Base-by-base conservation (phyloP, 208 protist species). In the Tritrichomonas musculus region DNA sequence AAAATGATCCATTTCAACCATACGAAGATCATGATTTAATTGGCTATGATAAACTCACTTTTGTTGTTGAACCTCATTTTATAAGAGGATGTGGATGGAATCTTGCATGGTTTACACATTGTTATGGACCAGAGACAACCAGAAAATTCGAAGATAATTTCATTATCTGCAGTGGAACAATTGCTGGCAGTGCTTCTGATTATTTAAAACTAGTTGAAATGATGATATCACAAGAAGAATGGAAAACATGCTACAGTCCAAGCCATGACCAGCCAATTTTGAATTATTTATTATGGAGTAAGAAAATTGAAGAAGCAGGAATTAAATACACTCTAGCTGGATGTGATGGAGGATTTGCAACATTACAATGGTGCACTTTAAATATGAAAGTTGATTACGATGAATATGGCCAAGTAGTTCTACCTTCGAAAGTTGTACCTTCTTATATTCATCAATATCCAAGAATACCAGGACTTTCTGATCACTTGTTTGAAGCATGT, bases 231-330 rank as follows among this genome's bases (percentile, higher is more conserved):
- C 47, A 44, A 20, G 11, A 0, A 20, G 27, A 88, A 20, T 88
- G 77, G 77, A 8, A 44, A 13, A 53, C 33, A 39, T 88, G 77
- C 47, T 88, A 49, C 17, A 49, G 27, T 53, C 8, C 13, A 1
- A 88, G 77, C 39, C 33, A 33, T 25, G 77, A 88, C 41, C 77
- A 88, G 47, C 77, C 77, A 60, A 88, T 88, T 57, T 57, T 88
- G 27, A 88, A 88, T 30, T 88, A 88, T 36, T 57, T 88, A 39
- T 39, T 88, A 33, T 88, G 77, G 77, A 57, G 47, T 20, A 47
- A 47, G 27, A 53, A 88, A 55, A 27, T 47, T 9, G 44, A 33
- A 9, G 44, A 88, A 50, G 20, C 14, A 27, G 77, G 77, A 27
- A 88, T 88, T 20, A 30, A 88, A 39, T 88, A 88, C 57, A 0